These are phyloP conservation scores for Monilinia fructicola DNA, from an alignment of 2,329 filamentous ascomycete genomes.

Conservation along the genomic window DNA sequence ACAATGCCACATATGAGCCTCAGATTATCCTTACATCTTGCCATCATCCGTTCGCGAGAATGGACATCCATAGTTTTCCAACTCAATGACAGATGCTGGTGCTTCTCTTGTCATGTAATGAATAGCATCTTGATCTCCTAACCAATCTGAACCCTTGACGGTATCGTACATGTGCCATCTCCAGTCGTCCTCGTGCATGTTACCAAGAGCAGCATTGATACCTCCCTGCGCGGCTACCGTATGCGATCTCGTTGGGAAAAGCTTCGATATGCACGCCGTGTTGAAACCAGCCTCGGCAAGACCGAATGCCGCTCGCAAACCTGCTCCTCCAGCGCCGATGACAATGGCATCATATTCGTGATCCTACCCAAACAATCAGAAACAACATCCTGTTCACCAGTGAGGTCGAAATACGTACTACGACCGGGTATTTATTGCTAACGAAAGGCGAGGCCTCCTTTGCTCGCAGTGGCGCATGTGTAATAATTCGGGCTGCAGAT, in stretches of 20 bases:
- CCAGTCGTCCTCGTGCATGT: conserved; percentile 97
- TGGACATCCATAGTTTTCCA: conserved; percentile 96
- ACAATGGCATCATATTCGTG: conserved; percentile 97
- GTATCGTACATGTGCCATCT: conserved; percentile 99
- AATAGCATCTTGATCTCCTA: conserved; percentile 95
- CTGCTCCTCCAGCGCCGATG: conserved; percentile 60
- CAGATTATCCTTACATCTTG: conserved; percentile 65
- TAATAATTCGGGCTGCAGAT: conserved; percentile 73
- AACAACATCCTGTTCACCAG: background rate
- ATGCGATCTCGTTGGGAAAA: conserved; percentile 61
- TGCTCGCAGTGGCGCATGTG: conserved; percentile 80
- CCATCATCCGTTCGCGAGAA: conserved; percentile 96
- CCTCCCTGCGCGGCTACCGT: conserved; percentile 67
- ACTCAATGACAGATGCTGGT: conserved; percentile 85
- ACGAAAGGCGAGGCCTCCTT: conserved; percentile 90
- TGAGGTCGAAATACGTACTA: conserved; percentile 54
- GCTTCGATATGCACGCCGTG: conserved; percentile 68
- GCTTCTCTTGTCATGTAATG: conserved; percentile 98
- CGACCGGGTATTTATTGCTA: conserved; percentile 88
- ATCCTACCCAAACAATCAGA: conserved; percentile 56
- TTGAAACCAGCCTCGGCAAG: conserved; percentile 64
- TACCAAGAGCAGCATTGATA: conserved; percentile 57
- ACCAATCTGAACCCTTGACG: conserved; percentile 96
- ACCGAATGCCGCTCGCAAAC: conserved; percentile 62
- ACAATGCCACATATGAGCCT: background rate